Evolutionary conservation across 768 basidiomycete species (phyloP).

Genomic region (Leccinum truebloodii): DNA sequence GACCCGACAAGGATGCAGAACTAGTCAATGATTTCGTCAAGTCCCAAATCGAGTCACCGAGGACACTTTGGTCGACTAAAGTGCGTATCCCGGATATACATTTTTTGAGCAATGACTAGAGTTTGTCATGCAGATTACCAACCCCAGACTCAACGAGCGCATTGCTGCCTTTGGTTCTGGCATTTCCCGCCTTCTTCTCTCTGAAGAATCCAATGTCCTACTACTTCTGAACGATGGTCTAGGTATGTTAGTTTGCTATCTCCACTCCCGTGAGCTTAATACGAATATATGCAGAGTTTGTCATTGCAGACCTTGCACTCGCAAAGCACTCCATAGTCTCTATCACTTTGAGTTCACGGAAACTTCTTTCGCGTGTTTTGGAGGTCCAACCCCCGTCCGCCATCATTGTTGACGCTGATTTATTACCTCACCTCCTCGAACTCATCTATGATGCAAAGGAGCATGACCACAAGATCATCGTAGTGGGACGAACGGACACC

Average conservation of each 20-base stretch:
- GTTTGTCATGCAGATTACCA: conserved; percentile 60
- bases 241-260: conserved; percentile 44
- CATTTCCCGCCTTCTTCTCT: conserved; percentile 55
- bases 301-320: conserved; percentile 79
- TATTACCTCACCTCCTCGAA: conserved; percentile 72
- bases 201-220: conserved; percentile 66
- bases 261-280: neutral
- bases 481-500: conserved; percentile 64
- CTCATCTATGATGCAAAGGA: conserved; percentile 63
- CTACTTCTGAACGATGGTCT: conserved; percentile 77
- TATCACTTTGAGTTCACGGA: conserved; percentile 59
- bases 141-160: conserved; percentile 66
- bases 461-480: conserved; percentile 58
- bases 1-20: conserved; percentile 71
- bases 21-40: conserved; percentile 67
- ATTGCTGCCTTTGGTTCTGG: conserved; percentile 75
- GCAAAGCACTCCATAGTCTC: conserved; percentile 69
- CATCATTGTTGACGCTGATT: conserved; percentile 67
- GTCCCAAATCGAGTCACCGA: conserved; percentile 61
- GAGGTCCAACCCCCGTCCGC: conserved; percentile 69
- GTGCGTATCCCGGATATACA: conserved; percentile 39
- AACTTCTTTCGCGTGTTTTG: conserved; percentile 62
- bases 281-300: conserved; percentile 53
- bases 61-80: conserved; percentile 80
- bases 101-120: neutral